Evolutionary conservation across 495 filamentous ascomycete genomes (phyloP).

Genomic region (Copromyces sp.): DNA sequence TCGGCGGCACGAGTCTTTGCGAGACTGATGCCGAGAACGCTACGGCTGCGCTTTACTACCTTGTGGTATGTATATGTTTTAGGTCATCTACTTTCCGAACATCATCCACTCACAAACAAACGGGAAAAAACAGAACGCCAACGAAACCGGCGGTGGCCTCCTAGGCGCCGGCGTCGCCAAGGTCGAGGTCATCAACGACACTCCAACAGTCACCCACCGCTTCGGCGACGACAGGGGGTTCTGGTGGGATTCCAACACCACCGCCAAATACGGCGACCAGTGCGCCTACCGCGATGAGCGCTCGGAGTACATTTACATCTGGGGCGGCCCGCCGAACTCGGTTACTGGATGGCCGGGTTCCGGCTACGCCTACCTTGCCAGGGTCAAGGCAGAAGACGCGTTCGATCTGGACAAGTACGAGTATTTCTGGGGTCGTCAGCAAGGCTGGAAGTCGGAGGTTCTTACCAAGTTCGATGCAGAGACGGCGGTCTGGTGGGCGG

Average conservation of each 20-base stretch:
- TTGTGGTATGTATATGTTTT: slow-evolving; percentile 11
- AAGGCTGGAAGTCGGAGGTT: slow-evolving; percentile 21
- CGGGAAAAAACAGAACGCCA: slow-evolving; percentile 16
- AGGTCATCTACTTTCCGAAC: not conserved
- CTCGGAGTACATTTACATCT: slow-evolving; percentile 26
- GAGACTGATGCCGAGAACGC: slow-evolving; percentile 15
- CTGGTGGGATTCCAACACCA: slow-evolving; percentile 21
- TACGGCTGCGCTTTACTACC: slow-evolving; percentile 20
- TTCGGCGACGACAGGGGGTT: slow-evolving; percentile 19
- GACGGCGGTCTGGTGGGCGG: slow-evolving; percentile 24
- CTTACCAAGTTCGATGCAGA: slow-evolving; percentile 16
- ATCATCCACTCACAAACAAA: not conserved
- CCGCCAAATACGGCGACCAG: slow-evolving; percentile 25
- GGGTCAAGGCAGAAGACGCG: slow-evolving; percentile 23
- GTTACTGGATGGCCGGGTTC: slow-evolving; percentile 8
- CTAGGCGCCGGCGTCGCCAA: slow-evolving; percentile 25
- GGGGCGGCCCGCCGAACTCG: slow-evolving; percentile 22
- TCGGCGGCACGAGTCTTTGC: slow-evolving; percentile 28
- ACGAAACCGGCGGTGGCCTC: slow-evolving; percentile 11
- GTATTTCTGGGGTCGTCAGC: slow-evolving; percentile 26
- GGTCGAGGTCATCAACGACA: slow-evolving; percentile 19
- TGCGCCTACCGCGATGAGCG: slow-evolving; percentile 26
- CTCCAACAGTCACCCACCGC: slow-evolving; percentile 24
- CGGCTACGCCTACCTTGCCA: slow-evolving; percentile 26
- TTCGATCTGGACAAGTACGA: slow-evolving; percentile 25